phyloP scores from a whole-genome alignment of 2,329 filamentous ascomycete species.

The Exophiala oligosperma region DNA sequence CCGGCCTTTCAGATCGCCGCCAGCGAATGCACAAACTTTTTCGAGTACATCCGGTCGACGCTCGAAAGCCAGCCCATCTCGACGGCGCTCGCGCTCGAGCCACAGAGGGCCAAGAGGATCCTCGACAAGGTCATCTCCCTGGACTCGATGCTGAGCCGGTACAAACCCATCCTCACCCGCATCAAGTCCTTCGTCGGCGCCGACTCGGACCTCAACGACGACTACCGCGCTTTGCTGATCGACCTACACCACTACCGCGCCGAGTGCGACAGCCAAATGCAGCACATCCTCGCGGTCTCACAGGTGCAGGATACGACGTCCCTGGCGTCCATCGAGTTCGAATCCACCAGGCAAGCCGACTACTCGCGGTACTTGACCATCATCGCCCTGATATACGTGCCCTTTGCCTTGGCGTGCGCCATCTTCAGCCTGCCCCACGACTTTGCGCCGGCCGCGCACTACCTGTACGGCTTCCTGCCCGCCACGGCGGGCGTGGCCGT shows the following conservation, averaged over 20 bases:
- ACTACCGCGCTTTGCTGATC: constrained; percentile 23
- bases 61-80: constrained; percentile 21
- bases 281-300: constrained; percentile 25
- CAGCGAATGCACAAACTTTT: constrained; percentile 23
- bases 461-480: constrained; percentile 24
- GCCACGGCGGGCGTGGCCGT: constrained; percentile 21
- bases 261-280: constrained; percentile 24
- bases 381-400: constrained; percentile 23
- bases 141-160: constrained; percentile 24
- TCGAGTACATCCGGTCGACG: constrained; percentile 24
- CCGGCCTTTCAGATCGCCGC: constrained; percentile 27
- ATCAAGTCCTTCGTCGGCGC: constrained; percentile 20
- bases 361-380: constrained; percentile 26
- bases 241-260: constrained; percentile 26
- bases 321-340: constrained; percentile 13
- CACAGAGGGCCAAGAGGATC: constrained; percentile 16
- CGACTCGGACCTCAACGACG: constrained; percentile 19
- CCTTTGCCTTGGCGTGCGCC: constrained; percentile 23
- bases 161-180: constrained; percentile 24
- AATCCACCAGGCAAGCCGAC: constrained; percentile 21
- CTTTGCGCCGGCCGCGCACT: constrained; percentile 23
- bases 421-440: constrained; percentile 25
- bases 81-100: constrained; percentile 14
- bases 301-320: constrained; percentile 19
- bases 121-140: constrained; percentile 22